Evolutionary conservation across 2,329 filamentous ascomycete genomes (phyloP).

Genomic region (Calonectria pseudoturangicola): DNA sequence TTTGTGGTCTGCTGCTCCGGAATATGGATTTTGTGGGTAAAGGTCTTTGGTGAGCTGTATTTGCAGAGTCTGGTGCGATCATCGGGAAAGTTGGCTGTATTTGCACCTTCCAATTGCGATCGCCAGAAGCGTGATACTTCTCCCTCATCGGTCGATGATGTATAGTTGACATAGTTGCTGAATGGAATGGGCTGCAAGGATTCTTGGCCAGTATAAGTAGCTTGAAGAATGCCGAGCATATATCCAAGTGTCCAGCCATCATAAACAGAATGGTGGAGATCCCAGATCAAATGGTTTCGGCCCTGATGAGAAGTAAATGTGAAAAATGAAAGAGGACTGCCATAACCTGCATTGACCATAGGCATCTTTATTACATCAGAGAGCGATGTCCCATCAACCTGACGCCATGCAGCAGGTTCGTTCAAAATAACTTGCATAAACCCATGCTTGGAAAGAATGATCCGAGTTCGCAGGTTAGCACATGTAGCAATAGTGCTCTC

Average conservation of each 20-base stretch:
- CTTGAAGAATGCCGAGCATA: constrained; percentile 16
- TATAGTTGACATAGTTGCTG: constrained; percentile 28
- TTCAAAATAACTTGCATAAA: constrained; percentile 13
- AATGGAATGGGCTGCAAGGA: constrained; percentile 18
- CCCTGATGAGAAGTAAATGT: constrained; percentile 12
- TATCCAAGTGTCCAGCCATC: constrained; percentile 19
- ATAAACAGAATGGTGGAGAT: constrained; percentile 25
- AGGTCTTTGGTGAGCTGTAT: background rate
- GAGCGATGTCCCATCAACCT: background rate
- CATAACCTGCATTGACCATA: constrained; percentile 21
- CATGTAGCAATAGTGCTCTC: background rate
- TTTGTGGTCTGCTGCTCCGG: constrained; percentile 2
- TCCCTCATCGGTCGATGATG: background rate
- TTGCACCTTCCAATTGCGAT: constrained; percentile 21
- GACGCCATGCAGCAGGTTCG: background rate
- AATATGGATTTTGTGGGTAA: constrained; percentile 4
- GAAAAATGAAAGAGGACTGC: constrained; percentile 24
- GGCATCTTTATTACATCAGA: constrained; percentile 15
- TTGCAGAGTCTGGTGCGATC: background rate
- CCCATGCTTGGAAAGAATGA: constrained; percentile 12
- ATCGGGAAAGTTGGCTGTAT: constrained; percentile 21
- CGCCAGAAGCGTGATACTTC: constrained; percentile 20
- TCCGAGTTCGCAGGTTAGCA: constrained; percentile 13
- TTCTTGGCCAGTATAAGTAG: constrained; percentile 9
- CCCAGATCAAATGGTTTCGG: constrained; percentile 8